Percentiles rank a stretch among this genome's conserved stretches.
Evolutionary conservation across 768 basidiomycete genomes (phyloP).

Genomic region (Russula olivacea): DNA sequence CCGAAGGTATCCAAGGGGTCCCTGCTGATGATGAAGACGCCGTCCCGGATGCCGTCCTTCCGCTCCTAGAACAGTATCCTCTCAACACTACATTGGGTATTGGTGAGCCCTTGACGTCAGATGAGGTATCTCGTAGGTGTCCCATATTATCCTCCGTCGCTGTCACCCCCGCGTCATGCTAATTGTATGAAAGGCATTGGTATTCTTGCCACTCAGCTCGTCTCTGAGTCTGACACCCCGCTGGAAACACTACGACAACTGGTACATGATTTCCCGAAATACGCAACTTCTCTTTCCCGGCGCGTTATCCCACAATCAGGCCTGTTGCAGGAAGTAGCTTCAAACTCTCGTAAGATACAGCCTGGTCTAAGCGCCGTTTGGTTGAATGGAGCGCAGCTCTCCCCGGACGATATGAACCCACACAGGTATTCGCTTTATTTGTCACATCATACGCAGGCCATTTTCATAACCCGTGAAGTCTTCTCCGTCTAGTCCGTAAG

Average conservation of each 20-base stretch:
- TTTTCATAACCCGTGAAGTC: slow-evolving; percentile 33
- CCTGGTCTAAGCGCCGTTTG: slow-evolving; percentile 57
- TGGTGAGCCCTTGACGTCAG: slow-evolving; percentile 42
- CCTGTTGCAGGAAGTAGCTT: slow-evolving; percentile 49
- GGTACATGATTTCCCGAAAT: slow-evolving; percentile 86
- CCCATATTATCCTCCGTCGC: not conserved
- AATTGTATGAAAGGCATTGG: slow-evolving; percentile 49
- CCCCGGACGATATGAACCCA: slow-evolving; percentile 59
- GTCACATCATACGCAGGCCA: not conserved
- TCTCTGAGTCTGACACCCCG: slow-evolving; percentile 51
- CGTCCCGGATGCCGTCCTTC: slow-evolving; percentile 21
- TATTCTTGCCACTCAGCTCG: slow-evolving; percentile 66
- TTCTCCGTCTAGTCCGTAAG: slow-evolving; percentile 65
- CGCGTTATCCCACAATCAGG: slow-evolving; percentile 50
- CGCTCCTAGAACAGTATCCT: slow-evolving; percentile 22
- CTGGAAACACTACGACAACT: slow-evolving; percentile 58
- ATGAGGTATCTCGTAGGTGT: slow-evolving; percentile 41
- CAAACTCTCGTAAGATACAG: slow-evolving; percentile 50
- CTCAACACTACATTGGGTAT: slow-evolving; percentile 38
- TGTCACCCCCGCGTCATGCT: slow-evolving; percentile 39
- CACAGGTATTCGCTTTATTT: slow-evolving; percentile 44
- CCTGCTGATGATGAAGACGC: slow-evolving; percentile 17
- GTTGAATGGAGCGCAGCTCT: slow-evolving; percentile 70
- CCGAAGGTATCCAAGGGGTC: not conserved
- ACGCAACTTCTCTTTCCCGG: slow-evolving; percentile 67